phyloP scores from a whole-genome alignment of 352 stramenopile species.

The Phytophthora boehmeriae region DNA sequence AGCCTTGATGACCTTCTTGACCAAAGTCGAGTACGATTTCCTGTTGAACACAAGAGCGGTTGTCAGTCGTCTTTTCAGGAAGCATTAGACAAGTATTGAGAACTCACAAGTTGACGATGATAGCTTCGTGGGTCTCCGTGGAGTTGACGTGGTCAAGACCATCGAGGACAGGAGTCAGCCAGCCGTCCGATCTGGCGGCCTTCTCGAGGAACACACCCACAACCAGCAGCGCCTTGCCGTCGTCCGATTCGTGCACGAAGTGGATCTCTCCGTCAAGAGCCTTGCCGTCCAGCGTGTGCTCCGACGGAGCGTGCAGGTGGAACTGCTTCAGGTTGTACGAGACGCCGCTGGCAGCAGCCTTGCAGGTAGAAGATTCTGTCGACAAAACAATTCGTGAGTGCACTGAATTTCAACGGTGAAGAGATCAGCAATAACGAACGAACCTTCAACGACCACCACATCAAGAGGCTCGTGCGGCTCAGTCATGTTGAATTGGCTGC shows the following conservation, averaged over 20 bases:
- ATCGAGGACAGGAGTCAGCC: conserved; percentile 40
- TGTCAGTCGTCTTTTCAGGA: background rate
- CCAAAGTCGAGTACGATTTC: conserved; percentile 39
- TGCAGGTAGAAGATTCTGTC: conserved; percentile 1
- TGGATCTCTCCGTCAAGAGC: conserved; percentile 57
- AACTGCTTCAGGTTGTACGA: conserved; percentile 39
- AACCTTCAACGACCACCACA: conserved; percentile 30
- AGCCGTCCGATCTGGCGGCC: conserved; percentile 24
- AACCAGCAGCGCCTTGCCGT: conserved; percentile 43
- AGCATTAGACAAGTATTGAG: background rate
- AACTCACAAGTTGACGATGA: conserved; percentile 40
- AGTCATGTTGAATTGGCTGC: conserved; percentile 37
- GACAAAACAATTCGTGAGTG: conserved; percentile 5
- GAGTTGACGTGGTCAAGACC: conserved; percentile 38
- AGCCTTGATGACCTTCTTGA: conserved; percentile 13
- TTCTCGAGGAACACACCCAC: conserved; percentile 43
- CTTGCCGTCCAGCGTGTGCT: conserved; percentile 63
- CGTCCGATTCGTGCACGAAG: conserved; percentile 58
- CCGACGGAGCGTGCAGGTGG: conserved; percentile 60
- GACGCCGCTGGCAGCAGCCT: conserved; percentile 5
- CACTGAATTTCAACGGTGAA: conserved; percentile 7
- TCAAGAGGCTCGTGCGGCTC: conserved; percentile 35
- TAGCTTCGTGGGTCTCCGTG: conserved; percentile 7
- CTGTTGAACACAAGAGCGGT: conserved; percentile 19
- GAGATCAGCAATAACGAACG: background rate